Evolutionary conservation across 2,329 filamentous ascomycete species (phyloP).

Genomic region (Akanthomyces lecanii): DNA sequence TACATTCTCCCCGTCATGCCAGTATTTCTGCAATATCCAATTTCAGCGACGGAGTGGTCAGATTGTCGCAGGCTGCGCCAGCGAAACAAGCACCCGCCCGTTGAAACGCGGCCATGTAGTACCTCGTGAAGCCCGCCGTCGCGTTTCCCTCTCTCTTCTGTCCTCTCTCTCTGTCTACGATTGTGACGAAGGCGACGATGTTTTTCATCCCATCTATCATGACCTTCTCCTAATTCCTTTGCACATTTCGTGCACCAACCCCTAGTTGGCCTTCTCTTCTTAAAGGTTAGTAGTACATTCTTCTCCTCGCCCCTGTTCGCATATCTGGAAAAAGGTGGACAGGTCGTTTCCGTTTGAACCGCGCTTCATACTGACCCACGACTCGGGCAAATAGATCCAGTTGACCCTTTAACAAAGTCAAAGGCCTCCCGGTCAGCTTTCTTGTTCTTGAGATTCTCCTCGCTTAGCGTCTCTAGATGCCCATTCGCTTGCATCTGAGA

Average conservation of each 20-base stretch:
- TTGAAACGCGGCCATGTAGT: conserved; percentile 11
- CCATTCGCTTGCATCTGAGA: conserved; percentile 6
- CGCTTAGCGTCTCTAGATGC: background rate
- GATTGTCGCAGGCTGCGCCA: conserved; percentile 1
- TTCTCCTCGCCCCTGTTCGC: background rate
- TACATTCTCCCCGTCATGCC: background rate
- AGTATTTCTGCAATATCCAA: background rate
- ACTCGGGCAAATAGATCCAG: background rate
- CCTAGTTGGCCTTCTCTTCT: background rate
- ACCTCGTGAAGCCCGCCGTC: background rate
- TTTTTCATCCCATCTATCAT: conserved; percentile 11
- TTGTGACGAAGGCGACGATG: background rate
- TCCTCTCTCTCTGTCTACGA: background rate
- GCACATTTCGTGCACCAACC: background rate
- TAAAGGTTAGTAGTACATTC: background rate
- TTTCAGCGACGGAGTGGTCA: background rate
- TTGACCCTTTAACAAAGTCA: background rate
- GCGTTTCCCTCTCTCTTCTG: too few relatives aligned
- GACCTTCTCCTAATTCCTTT: background rate
- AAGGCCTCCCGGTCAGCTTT: background rate
- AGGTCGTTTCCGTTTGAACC: conserved; percentile 1
- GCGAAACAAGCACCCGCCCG: conserved; percentile 3
- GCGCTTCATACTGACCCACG: background rate
- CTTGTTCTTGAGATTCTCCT: background rate
- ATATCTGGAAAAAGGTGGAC: background rate